A percentile compares a stretch with the other conserved stretches of the same genome.
Conservation (phyloP, 441 rosid genomes). For the Euphorbia corollata region DNA sequence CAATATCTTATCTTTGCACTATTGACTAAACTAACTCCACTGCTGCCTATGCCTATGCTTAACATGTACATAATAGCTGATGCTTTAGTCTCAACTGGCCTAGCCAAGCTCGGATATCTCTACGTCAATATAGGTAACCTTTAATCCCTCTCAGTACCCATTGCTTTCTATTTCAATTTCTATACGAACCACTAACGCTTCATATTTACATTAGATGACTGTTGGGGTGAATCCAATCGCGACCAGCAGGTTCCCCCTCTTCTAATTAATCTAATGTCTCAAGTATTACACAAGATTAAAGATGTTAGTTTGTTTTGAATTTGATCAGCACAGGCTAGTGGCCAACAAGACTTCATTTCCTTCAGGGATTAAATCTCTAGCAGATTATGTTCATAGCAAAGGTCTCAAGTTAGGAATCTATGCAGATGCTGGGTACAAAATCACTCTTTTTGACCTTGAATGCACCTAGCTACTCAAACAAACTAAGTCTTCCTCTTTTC, state of each 20-base stretch:
- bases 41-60: too few relatives aligned
- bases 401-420: constrained; percentile 45
- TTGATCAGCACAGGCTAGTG: constrained; percentile 31
- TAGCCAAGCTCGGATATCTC: constrained; percentile 37
- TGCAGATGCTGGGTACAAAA: constrained; percentile 36
- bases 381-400: constrained; percentile 40
- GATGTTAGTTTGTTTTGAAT: not conserved
- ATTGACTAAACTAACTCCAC: too few relatives aligned
- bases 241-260: constrained; percentile 24
- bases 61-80: too few relatives aligned
- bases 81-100: constrained; percentile 44
- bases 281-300: not conserved
- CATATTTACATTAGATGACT: constrained; percentile 36
- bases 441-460: too few relatives aligned
- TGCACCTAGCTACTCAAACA: too few relatives aligned
- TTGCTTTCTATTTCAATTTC: too few relatives aligned
- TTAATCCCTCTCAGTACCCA: too few relatives aligned
- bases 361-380: constrained; percentile 36
- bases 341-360: constrained; percentile 31
- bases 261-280: too few relatives aligned
- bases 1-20: too few relatives aligned
- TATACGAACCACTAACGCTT: too few relatives aligned
- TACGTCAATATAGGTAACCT: constrained; percentile 29
- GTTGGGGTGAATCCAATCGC: constrained; percentile 36
- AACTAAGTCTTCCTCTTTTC: not conserved